Conservation (phyloP, 1,139 yeast genomes). For the Martiniozyma asiatica region DNA sequence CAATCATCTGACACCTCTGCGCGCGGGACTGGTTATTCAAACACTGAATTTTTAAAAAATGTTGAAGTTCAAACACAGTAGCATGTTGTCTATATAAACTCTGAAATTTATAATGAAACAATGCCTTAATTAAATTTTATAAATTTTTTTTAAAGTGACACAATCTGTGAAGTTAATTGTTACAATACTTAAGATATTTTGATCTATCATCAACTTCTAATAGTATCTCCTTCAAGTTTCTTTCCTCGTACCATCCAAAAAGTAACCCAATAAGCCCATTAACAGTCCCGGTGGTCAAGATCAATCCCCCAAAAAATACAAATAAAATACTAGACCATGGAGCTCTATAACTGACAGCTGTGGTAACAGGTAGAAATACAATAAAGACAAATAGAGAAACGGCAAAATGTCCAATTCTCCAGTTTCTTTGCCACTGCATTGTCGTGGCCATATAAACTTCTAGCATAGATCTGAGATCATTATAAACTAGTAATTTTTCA, state of each 20-base stretch:
- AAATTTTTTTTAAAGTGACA: no score
- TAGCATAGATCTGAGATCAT: slow-evolving; percentile 46
- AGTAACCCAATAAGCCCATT: slow-evolving; percentile 71
- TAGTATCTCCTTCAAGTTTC: slow-evolving; percentile 65
- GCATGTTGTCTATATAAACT: no score
- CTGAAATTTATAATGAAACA: no score
- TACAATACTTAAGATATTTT: slow-evolving; percentile 10
- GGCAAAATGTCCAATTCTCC: slow-evolving; percentile 59
- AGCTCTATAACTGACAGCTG: slow-evolving; percentile 45
- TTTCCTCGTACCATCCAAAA: slow-evolving; percentile 66
- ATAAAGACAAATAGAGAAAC: slow-evolving; percentile 39
- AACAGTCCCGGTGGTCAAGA: slow-evolving; percentile 55
- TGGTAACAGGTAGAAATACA: slow-evolving; percentile 41
- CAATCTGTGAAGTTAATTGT: no score
- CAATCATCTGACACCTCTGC: no score
- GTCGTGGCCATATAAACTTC: slow-evolving; percentile 37
- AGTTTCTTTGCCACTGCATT: slow-evolving; percentile 46
- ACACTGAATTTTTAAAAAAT: no score
- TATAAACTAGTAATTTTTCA: no score
- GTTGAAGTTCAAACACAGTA: no score
- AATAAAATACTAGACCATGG: slow-evolving; percentile 53
- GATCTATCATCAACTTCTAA: slow-evolving; percentile 42
- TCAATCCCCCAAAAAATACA: slow-evolving; percentile 35
- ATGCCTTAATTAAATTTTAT: no score
- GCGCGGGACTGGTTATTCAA: no score